A percentile compares a stretch with the other conserved stretches of the same genome.
phyloP scores from a whole-genome alignment of 768 basidiomycete species.

The Mycena vulgaris region DNA sequence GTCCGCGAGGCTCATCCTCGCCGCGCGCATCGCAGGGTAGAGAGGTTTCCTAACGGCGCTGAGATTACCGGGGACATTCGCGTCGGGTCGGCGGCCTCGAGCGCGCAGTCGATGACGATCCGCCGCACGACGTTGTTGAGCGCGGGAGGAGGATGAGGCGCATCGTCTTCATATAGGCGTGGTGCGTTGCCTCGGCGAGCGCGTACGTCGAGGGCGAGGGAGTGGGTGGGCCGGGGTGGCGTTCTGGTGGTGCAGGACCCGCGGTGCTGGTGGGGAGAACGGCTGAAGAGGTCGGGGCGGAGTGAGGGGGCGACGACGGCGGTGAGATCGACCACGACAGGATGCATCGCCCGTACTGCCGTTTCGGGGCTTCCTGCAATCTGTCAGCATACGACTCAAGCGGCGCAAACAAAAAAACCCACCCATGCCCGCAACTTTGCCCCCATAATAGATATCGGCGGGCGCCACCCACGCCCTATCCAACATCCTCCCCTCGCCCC shows the following conservation, averaged over 20 bases:
- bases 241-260: too few relatives aligned
- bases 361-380: constrained; percentile 40
- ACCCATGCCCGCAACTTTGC: constrained; percentile 54
- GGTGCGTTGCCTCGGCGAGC: constrained; percentile 71
- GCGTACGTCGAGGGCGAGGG: neutral
- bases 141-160: constrained; percentile 73
- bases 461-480: constrained; percentile 86
- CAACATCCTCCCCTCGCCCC: constrained; percentile 74
- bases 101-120: constrained; percentile 70
- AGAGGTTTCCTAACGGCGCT: too few relatives aligned
- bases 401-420: constrained; percentile 41
- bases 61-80: constrained; percentile 40
- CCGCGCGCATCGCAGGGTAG: constrained; percentile 72
- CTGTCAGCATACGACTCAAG: constrained; percentile 39
- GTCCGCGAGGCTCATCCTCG: constrained; percentile 73
- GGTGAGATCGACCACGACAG: constrained; percentile 69
- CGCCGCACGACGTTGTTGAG: constrained; percentile 64
- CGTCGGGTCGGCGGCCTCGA: constrained; percentile 45
- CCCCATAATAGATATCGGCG: constrained; percentile 77
- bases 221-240: neutral
- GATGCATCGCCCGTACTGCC: constrained; percentile 56
- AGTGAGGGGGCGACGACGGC: constrained; percentile 56
- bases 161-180: constrained; percentile 72
- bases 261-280: too few relatives aligned
- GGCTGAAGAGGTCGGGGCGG: too few relatives aligned